Evolutionary conservation across 1,139 yeast genomes (phyloP).

Genomic region (Saccharomycopsis crataegensis): DNA sequence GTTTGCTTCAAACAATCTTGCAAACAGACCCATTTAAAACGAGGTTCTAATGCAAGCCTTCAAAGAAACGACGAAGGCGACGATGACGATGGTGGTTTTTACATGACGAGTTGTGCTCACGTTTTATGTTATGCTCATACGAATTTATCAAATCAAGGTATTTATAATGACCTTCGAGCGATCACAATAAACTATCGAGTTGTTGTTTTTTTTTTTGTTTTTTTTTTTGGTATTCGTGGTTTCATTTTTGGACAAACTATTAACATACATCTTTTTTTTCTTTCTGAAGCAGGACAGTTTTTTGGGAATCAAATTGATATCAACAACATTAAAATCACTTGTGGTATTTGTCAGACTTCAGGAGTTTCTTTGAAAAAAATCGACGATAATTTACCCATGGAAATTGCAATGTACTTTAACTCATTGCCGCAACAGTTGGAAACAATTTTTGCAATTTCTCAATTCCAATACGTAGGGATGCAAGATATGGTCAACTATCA

Average conservation of each 20-base stretch:
- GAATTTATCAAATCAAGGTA: no score
- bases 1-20: slow-evolving; percentile 3
- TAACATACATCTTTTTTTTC: not conserved
- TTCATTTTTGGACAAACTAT: not conserved
- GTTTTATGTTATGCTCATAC: slow-evolving; percentile 1
- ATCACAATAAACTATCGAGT: not conserved
- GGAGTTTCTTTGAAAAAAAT: slow-evolving; percentile 1
- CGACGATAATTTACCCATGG: not conserved
- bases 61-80: not conserved
- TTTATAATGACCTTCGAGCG: no score
- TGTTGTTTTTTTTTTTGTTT: not conserved
- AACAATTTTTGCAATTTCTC: slow-evolving; percentile 2
- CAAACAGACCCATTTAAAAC: not conserved
- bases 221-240: not conserved
- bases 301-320: no score
- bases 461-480: slow-evolving; percentile 3
- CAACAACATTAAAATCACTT: not conserved
- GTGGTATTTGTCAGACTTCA: not conserved
- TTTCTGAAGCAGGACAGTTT: no score
- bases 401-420: slow-evolving; percentile 1
- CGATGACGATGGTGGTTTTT: not conserved
- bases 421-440: slow-evolving; percentile 7
- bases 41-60: not conserved
- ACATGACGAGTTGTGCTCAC: slow-evolving; percentile 9
- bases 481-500: not conserved